Evolutionary conservation across 441 rosid species (phyloP), one percentile per base, ranked within the genome.

Genomic region (Adansonia grandidieri): DNA sequence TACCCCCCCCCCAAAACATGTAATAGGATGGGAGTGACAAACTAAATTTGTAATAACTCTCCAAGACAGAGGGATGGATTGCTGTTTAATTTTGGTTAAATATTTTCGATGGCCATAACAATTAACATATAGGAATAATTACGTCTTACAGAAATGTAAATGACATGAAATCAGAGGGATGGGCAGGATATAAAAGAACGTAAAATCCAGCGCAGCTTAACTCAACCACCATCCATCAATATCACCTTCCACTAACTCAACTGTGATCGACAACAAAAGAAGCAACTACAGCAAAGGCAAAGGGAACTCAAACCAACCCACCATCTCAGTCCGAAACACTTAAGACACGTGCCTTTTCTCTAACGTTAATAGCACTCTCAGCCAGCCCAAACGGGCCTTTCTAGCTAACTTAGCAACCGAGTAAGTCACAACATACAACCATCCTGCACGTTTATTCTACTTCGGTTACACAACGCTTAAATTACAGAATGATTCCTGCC

Each of bases 401-500:
- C 85, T 73, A 75, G 80, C 79, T 58, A 76, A 76, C 53, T 14
- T 66, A 24, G 69, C 69, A 48, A 48, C 58, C 20, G 24, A 22
- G 42, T 22, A 48, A 48, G 42, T 22, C 20, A n/a, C 58, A 44
- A 77, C 71, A 63, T 47, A 4, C 65, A 50, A 64, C 13, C 6
- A 64, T 80, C 65, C 65, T 73, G 28, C 63, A 28, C 79, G 80
- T 79, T 79, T 80, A 71, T 72, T 74, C 82, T 70, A 71, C 75
- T 69, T 28, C 65, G 48, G 76, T 74, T 78, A 73, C 77, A 65
- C 19, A 51, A 63, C 13, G 51, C 82, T 75, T 70, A 61, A 75
- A 72, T 79, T 86, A 82, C 82, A 77, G 62, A 40, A 68, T 22
- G 74, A 56, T 37, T n/a, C 78, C 80, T 45, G 75, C 80, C 85